A percentile compares a stretch with the other conserved stretches of the same genome.
These are phyloP conservation scores for Candida tallmaniae DNA, from an alignment of 805 yeast genomes.

Conservation along the genomic window DNA sequence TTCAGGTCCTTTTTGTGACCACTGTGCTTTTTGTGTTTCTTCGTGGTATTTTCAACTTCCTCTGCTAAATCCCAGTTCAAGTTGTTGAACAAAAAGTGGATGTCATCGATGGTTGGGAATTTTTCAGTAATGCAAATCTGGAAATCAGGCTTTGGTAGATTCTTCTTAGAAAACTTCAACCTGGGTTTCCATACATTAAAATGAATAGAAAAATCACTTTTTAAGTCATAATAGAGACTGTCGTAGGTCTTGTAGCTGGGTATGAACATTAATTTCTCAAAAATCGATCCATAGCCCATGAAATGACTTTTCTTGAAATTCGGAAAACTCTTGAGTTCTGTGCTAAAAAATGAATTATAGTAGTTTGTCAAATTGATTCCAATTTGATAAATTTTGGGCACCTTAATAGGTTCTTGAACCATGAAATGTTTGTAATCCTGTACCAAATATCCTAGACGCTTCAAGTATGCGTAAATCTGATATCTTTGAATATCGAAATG, in stretches of 20 bases:
- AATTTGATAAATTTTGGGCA: background rate
- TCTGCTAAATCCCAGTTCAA: slow-evolving; percentile 17
- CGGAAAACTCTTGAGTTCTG: too few relatives aligned
- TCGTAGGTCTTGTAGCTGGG: slow-evolving; percentile 7
- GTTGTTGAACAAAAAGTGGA: slow-evolving; percentile 27
- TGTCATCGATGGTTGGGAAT: slow-evolving; percentile 45
- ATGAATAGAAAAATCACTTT: slow-evolving; percentile 27
- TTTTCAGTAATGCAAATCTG: slow-evolving; percentile 53
- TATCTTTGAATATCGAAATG: slow-evolving; percentile 29
- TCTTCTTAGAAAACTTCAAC: slow-evolving; percentile 61
- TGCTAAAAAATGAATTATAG: too few relatives aligned
- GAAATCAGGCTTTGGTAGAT: slow-evolving; percentile 71
- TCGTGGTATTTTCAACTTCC: background rate
- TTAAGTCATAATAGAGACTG: slow-evolving; percentile 9
- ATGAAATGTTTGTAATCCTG: slow-evolving; percentile 14
- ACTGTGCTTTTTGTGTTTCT: background rate
- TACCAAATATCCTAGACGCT: slow-evolving; percentile 75
- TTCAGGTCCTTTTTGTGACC: background rate
- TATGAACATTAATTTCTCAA: slow-evolving; percentile 4
- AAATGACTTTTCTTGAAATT: slow-evolving; percentile 12
- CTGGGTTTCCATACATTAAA: slow-evolving; percentile 85
- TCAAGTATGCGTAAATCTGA: slow-evolving; percentile 68
- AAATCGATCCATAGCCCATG: slow-evolving; percentile 18
- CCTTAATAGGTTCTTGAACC: background rate
- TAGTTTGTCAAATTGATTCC: background rate